phyloP scores from a whole-genome alignment of 75 land plant genomes.

The Selaginella moellendorffii region DNA sequence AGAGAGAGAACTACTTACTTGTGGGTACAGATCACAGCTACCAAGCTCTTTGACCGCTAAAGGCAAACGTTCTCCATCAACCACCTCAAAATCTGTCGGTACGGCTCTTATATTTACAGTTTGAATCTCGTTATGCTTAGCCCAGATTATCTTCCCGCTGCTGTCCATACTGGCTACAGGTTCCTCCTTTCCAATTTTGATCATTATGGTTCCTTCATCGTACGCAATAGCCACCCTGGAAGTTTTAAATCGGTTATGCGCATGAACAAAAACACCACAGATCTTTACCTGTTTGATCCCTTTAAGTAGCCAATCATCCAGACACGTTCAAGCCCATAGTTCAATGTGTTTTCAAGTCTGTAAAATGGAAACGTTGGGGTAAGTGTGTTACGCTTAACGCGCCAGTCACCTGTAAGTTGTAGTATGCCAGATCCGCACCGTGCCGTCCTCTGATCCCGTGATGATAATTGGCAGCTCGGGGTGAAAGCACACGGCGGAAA shows the following conservation, averaged over 20 bases:
- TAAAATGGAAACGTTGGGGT: background rate
- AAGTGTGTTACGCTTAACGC: background rate
- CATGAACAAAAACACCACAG: background rate
- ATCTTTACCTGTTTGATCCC: conserved; percentile 51
- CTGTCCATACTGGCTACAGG: conserved; percentile 98
- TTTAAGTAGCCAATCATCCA: conserved; percentile 74
- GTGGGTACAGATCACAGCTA: conserved; percentile 97
- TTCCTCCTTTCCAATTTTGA: conserved; percentile 86
- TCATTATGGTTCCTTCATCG: conserved; percentile 99
- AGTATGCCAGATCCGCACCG: conserved; percentile 74
- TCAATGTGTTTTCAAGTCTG: conserved; percentile 86
- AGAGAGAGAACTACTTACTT: conserved; percentile 29
- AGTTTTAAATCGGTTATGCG: background rate
- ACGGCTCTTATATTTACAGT: conserved; percentile 86
- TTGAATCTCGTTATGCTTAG: conserved; percentile 96
- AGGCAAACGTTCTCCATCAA: conserved; percentile 94
- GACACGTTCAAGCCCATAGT: conserved; percentile 83
- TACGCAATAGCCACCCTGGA: conserved; percentile 89
- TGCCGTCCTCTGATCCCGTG: conserved; percentile 87
- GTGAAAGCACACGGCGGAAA: conserved; percentile 71
- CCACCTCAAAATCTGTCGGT: conserved; percentile 69
- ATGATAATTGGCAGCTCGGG: conserved; percentile 84
- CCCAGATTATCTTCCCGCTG: conserved; percentile 93
- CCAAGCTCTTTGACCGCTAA: conserved; percentile 97
- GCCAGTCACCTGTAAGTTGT: conserved; percentile 67